Conservation (phyloP, 2,329 filamentous ascomycete genomes). For the Aspergillus sp. region DNA sequence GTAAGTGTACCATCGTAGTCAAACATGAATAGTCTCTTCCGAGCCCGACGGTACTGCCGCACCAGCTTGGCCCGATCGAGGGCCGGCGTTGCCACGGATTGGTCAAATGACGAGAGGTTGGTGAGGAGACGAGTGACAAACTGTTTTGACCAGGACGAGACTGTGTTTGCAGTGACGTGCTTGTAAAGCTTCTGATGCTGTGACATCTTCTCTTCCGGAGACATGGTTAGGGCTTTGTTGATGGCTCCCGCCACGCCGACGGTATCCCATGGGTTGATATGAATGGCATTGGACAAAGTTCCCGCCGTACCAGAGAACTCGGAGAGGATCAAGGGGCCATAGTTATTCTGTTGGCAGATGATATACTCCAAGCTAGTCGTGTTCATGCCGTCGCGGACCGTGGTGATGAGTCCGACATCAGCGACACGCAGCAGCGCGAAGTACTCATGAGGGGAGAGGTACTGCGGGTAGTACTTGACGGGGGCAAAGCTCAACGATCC, state of each 20-base stretch:
- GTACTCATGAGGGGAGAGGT: constrained; percentile 86
- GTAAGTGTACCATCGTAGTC: constrained; percentile 98
- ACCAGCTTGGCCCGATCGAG: constrained; percentile 75
- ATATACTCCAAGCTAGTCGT: constrained; percentile 95
- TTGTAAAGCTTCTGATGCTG: constrained; percentile 77
- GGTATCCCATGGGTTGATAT: constrained; percentile 96
- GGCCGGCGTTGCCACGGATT: constrained; percentile 74
- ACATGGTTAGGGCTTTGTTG: constrained; percentile 77
- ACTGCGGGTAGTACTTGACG: constrained; percentile 93
- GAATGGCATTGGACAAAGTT: constrained; percentile 80
- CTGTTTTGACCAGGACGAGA: constrained; percentile 80
- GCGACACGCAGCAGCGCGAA: constrained; percentile 88
- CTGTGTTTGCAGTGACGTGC: constrained; percentile 82
- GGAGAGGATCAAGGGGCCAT: constrained; percentile 87
- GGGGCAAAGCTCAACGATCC: constrained; percentile 87
- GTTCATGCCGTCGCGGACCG: constrained; percentile 96
- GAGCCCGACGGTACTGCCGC: constrained; percentile 70
- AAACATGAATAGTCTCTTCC: constrained; percentile 92
- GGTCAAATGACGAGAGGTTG: constrained; percentile 75
- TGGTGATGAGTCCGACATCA: constrained; percentile 92
- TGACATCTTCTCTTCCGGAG: constrained; percentile 61
- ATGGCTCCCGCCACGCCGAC: constrained; percentile 82
- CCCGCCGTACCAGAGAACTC: constrained; percentile 95
- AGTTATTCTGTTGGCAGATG: constrained; percentile 82
- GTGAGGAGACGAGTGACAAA: constrained; percentile 78